These are phyloP conservation scores for Macrophomina tecta DNA, from an alignment of 2,329 filamentous ascomycete species.

Conservation along the genomic window DNA sequence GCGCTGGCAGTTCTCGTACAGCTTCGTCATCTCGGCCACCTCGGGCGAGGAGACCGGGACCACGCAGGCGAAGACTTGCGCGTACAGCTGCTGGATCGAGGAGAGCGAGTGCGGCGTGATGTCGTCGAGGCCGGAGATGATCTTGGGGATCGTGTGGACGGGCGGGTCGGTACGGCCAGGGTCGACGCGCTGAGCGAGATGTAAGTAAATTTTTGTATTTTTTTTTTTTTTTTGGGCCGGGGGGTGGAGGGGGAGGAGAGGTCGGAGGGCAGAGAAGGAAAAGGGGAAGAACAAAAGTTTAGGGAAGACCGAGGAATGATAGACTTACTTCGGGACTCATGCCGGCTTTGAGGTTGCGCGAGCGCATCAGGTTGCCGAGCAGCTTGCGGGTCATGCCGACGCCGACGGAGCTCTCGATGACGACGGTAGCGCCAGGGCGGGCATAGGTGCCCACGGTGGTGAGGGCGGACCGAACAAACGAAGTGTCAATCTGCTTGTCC, in stretches of 20 bases:
- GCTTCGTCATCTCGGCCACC: slow-evolving; percentile 64
- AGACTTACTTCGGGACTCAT: slow-evolving; percentile 53
- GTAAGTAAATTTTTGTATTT: slow-evolving; percentile 38
- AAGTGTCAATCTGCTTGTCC: slow-evolving; percentile 57
- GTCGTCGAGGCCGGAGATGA: slow-evolving; percentile 60
- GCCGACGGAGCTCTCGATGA: slow-evolving; percentile 61
- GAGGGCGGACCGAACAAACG: slow-evolving; percentile 55
- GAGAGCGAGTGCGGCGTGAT: slow-evolving; percentile 52
- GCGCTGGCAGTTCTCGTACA: slow-evolving; percentile 65
- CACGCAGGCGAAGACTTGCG: slow-evolving; percentile 54
- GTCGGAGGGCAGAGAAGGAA: slow-evolving; percentile 61
- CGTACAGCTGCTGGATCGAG: slow-evolving; percentile 54
- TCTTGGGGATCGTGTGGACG: slow-evolving; percentile 57
- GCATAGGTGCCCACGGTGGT: slow-evolving; percentile 50
- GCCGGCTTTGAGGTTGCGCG: slow-evolving; percentile 36
- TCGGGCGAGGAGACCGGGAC: slow-evolving; percentile 59
- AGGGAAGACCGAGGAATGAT: too few relatives aligned
- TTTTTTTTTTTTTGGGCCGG: slow-evolving; percentile 42
- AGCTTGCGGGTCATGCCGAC: slow-evolving; percentile 62
- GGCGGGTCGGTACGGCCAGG: slow-evolving; percentile 51
- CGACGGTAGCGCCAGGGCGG: slow-evolving; percentile 53
- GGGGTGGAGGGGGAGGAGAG: slow-evolving; percentile 49
- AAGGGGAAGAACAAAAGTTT: slow-evolving; percentile 52
- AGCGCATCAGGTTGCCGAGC: slow-evolving; percentile 52
- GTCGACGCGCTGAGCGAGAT: slow-evolving; percentile 55